Conservation (phyloP, 2,329 filamentous ascomycete genomes). For the Fonsecaea nubica region DNA sequence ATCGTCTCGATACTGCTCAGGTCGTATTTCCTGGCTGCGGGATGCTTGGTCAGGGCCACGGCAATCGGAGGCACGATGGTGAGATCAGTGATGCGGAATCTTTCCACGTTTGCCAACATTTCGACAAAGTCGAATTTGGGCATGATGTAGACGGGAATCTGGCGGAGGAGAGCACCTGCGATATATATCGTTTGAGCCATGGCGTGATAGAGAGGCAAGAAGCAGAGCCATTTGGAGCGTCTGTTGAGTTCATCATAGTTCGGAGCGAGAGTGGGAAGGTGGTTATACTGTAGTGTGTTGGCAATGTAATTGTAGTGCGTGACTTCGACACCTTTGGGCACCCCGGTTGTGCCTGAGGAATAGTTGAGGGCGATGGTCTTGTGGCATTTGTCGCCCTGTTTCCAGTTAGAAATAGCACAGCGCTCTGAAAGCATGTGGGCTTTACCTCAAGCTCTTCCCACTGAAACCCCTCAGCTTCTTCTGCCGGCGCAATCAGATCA, state of each 20-base stretch:
- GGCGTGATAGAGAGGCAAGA: slow-evolving; percentile 25
- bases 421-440: too few relatives aligned
- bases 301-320: slow-evolving; percentile 58
- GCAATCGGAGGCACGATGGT: slow-evolving; percentile 57
- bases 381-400: slow-evolving; percentile 47
- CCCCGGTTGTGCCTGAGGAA: slow-evolving; percentile 59
- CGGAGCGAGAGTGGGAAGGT: neutral
- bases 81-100: slow-evolving; percentile 56
- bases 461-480: slow-evolving; percentile 45
- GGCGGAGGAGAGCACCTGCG: slow-evolving; percentile 65
- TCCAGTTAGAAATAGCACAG: neutral
- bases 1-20: slow-evolving; percentile 69
- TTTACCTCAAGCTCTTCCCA: slow-evolving; percentile 42
- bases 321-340: slow-evolving; percentile 60
- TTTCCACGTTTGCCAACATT: slow-evolving; percentile 49
- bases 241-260: slow-evolving; percentile 3
- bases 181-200: slow-evolving; percentile 8
- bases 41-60: slow-evolving; percentile 41
- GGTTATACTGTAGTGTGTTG: slow-evolving; percentile 45
- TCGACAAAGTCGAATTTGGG: slow-evolving; percentile 47
- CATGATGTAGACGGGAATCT: slow-evolving; percentile 67
- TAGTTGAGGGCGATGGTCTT: slow-evolving; percentile 57
- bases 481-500: slow-evolving; percentile 52
- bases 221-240: slow-evolving; percentile 8
- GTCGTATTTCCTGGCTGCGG: slow-evolving; percentile 66